Conservation (phyloP, 78 protist species). For the Dictyostelium firmibasis region DNA sequence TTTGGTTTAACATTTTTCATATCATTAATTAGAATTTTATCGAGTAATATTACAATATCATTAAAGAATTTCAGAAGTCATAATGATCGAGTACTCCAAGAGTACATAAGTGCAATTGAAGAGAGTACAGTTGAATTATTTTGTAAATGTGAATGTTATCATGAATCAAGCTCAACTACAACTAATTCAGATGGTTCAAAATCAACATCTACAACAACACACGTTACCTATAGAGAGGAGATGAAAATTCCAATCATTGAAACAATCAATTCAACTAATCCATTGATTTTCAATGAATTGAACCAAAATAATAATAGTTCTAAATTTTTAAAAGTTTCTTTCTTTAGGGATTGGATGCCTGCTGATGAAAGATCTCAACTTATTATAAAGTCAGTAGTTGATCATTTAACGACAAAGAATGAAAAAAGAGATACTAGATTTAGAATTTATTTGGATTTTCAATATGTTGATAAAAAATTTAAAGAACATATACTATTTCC, state of each 20-base stretch:
- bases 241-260: not conserved
- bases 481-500: not conserved
- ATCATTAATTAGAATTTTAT: not conserved
- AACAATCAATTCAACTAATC: not conserved
- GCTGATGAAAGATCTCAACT: not conserved
- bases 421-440: not conserved
- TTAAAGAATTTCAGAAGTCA: not conserved
- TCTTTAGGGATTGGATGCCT: not conserved
- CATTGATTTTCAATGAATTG: not conserved
- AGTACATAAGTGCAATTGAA: not conserved
- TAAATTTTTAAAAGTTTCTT: not conserved
- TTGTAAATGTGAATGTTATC: not conserved
- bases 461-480: not conserved
- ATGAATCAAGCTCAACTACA: not conserved
- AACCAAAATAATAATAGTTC: not conserved
- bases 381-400: not conserved
- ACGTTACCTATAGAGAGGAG: not conserved
- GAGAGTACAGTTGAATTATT: not conserved
- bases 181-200: conserved; percentile 10
- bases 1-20: not conserved
- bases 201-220: not conserved
- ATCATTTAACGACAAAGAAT: not conserved
- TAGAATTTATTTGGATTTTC: not conserved
- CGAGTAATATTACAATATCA: not conserved
- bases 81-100: not conserved